Evolutionary conservation across 768 basidiomycete species (phyloP), one percentile per base, ranked within the genome.

Genomic region (Coprinellus micaceus): DNA sequence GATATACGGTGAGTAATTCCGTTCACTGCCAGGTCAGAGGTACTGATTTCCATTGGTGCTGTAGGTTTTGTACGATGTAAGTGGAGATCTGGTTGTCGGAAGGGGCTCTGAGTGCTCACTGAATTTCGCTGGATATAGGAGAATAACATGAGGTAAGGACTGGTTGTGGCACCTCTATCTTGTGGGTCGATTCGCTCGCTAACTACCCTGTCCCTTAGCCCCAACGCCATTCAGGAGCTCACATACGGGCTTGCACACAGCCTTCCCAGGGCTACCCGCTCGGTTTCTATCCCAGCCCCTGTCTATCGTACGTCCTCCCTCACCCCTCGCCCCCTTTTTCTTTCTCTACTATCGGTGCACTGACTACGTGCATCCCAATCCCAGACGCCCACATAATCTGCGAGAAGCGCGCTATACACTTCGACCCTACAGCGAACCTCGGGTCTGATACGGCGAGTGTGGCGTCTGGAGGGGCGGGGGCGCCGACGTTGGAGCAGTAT

Each of bases 331-430:
- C n/a, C n/a, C n/a, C n/a, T n/a, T n/a, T n/a, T n/a, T n/a, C n/a
- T n/a, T n/a, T n/a, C n/a, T n/a, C n/a, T n/a, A n/a, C 80, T 1
- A 21, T 21, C 10, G 30, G 19, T 29, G 30, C 9, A 19, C 37
- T 36, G 6, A 36, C n/a, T 36, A 25, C 12, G 26, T 22, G 24
- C 24, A 41, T 9, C 36, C 9, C 36, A 9, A 9, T 9, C 9
- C 17, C 84, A 90, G 89, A 91, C 65, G 89, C 88, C 6, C 86
- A 91, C 61, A 87, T 86, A n/a, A 88, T 90, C 19, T 92, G 90
- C 65, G 77, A 86, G 1, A 81, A 91, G 2, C 86, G 89, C 0
- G 90, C 88, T 71, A 89, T 90, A 62, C 89, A 92, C 61, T 91
- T 88, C 61, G 82, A 85, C 56, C 89, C 90, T 1, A 71, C 77